Evolutionary conservation across 352 stramenopile species (phyloP).

Genomic region (Thalassiosira pacifica): DNA sequence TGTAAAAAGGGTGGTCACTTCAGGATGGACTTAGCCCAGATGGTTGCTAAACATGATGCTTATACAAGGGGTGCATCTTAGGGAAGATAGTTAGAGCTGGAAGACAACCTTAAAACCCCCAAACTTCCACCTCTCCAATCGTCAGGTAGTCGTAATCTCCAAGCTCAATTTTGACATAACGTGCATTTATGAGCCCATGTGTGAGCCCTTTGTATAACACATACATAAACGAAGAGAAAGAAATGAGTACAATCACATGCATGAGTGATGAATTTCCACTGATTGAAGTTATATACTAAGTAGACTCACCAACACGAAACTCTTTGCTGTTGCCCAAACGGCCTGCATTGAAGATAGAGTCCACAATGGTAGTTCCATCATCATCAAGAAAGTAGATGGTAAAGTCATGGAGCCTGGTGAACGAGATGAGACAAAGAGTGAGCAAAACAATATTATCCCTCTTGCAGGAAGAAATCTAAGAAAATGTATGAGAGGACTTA

Average conservation of each 20-base stretch:
- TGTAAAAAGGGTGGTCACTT: too few species aligned
- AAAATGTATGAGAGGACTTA: too few species aligned
- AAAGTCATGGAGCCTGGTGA: background rate
- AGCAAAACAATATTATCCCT: background rate
- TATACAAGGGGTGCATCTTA: too few species aligned
- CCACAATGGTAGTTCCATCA: background rate
- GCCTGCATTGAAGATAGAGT: background rate
- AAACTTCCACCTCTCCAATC: background rate
- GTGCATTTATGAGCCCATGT: background rate
- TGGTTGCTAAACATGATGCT: background rate
- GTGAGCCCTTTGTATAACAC: too few species aligned
- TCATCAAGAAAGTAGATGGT: background rate
- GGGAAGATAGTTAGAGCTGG: too few species aligned
- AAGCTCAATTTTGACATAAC: background rate
- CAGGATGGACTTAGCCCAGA: too few species aligned
- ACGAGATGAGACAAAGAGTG: background rate
- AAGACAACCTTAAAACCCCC: background rate
- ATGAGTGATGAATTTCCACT: background rate
- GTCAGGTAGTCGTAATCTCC: background rate
- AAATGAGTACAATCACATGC: background rate
- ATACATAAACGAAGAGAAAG: background rate
- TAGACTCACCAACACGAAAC: background rate
- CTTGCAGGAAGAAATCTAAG: too few species aligned
- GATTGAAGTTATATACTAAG: too few species aligned
- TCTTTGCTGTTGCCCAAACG: background rate